Percentiles rank a stretch among this genome's conserved stretches.
Evolutionary conservation across 441 rosid species (phyloP).

Genomic region (Populus hybrid): DNA sequence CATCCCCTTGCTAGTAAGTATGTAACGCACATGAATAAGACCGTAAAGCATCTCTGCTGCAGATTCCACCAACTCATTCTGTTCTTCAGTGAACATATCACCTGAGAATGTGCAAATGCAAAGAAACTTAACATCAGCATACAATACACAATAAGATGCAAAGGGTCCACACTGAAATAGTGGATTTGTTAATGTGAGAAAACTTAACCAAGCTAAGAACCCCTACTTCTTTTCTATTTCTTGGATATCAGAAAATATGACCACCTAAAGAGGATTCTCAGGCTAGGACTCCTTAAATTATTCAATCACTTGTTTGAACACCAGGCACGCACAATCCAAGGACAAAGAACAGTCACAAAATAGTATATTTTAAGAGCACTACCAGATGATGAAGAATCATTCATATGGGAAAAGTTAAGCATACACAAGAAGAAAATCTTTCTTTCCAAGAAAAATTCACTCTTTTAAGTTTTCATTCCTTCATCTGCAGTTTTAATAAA

Average conservation of each 20-base stretch:
- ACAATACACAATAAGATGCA: neutral
- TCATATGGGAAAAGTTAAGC: neutral
- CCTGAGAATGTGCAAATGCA: neutral
- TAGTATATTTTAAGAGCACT: neutral
- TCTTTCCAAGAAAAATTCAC: neutral
- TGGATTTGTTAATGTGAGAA: neutral
- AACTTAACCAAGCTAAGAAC: neutral
- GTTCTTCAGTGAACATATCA: too few species aligned
- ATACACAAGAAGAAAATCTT: too few species aligned
- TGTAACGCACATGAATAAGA: conserved; percentile 84
- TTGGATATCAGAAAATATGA: neutral
- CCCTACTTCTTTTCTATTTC: neutral
- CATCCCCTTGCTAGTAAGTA: conserved; percentile 94
- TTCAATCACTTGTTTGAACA: neutral
- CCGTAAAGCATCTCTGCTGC: conserved; percentile 12
- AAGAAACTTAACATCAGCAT: neutral
- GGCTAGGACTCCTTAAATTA: neutral
- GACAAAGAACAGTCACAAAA: neutral
- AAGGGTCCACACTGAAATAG: neutral
- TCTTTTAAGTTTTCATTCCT: neutral
- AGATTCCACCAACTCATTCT: too few species aligned
- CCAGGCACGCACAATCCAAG: neutral
- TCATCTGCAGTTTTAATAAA: neutral
- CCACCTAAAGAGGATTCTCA: neutral
- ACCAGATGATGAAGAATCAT: neutral